Evolutionary conservation across 192 early-diverging fungal species (phyloP).

Genomic region (Ambispora gerdemannii): DNA sequence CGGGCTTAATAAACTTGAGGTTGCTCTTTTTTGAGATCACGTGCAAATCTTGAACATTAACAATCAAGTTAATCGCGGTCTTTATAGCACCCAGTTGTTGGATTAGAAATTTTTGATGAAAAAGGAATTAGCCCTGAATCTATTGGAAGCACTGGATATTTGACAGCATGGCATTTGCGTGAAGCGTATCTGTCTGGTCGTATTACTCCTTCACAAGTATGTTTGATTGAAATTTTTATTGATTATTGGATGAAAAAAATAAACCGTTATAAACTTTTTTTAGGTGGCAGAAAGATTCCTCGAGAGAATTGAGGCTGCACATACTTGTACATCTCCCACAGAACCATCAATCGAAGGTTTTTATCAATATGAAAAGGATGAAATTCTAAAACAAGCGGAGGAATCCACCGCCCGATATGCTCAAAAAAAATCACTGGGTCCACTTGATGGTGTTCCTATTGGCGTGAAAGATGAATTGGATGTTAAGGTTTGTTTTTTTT

Average conservation of each 20-base stretch:
- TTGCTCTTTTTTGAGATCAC: neutral
- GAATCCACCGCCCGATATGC: constrained; percentile 56
- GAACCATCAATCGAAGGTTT: constrained; percentile 35
- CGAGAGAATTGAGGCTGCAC: neutral
- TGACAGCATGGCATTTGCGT: neutral
- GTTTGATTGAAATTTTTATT: neutral
- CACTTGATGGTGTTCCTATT: constrained; percentile 74
- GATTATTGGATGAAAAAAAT: neutral
- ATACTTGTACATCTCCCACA: neutral
- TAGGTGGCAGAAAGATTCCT: constrained; percentile 17
- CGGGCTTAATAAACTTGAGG: constrained; percentile 5
- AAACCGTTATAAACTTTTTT: neutral
- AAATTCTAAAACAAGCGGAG: constrained; percentile 49
- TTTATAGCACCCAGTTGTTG: too few species aligned
- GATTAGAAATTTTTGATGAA: constrained; percentile 16
- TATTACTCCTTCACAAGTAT: constrained; percentile 22
- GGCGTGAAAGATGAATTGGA: constrained; percentile 73
- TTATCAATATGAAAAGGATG: constrained; percentile 36
- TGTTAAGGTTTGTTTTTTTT: too few species aligned
- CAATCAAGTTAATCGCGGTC: neutral
- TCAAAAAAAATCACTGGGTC: constrained; percentile 44
- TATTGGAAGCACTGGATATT: neutral
- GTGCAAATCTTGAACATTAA: neutral
- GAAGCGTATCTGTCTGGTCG: constrained; percentile 13
- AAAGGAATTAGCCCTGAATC: neutral